phyloP scores from a whole-genome alignment of 768 basidiomycete genomes.

The Suillus occidentalis region DNA sequence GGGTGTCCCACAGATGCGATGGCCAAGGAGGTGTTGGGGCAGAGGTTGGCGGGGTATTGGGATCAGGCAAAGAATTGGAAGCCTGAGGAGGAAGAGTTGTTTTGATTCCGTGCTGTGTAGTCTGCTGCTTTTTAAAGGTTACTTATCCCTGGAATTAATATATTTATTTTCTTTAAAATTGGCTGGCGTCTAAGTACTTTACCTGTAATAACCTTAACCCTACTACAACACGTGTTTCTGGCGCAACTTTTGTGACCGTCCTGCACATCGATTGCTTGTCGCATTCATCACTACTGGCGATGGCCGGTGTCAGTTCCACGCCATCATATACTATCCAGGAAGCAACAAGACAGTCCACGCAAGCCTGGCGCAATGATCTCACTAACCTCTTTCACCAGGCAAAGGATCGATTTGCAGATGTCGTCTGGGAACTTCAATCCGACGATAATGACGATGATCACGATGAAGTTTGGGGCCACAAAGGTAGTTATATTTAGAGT shows the following conservation, averaged over 20 bases:
- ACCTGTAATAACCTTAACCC: slow-evolving; percentile 8
- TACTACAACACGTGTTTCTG: slow-evolving; percentile 10
- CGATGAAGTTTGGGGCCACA: slow-evolving; percentile 87
- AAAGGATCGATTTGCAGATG: slow-evolving; percentile 94
- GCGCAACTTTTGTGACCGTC: slow-evolving; percentile 1
- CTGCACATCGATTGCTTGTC: background rate
- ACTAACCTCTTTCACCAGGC: slow-evolving; percentile 73
- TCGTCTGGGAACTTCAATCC: slow-evolving; percentile 83
- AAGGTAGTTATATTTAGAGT: slow-evolving; percentile 56
- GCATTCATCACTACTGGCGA: slow-evolving; percentile 2
- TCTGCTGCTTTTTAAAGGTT: background rate
- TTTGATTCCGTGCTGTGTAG: slow-evolving; percentile 33
- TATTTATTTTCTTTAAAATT: background rate
- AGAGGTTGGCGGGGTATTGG: slow-evolving; percentile 88
- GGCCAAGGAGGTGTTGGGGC: slow-evolving; percentile 85
- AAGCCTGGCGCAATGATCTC: slow-evolving; percentile 80
- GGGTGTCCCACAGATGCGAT: slow-evolving; percentile 80
- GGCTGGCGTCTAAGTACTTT: background rate
- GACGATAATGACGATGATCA: slow-evolving; percentile 48
- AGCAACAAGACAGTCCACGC: slow-evolving; percentile 65
- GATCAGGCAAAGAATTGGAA: slow-evolving; percentile 92
- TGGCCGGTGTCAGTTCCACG: slow-evolving; percentile 13
- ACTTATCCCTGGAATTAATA: background rate
- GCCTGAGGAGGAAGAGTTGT: slow-evolving; percentile 75
- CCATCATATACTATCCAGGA: slow-evolving; percentile 57